Evolutionary conservation across 169 alveolate genomes (phyloP).

Genomic region (Plasmodium adleri): DNA sequence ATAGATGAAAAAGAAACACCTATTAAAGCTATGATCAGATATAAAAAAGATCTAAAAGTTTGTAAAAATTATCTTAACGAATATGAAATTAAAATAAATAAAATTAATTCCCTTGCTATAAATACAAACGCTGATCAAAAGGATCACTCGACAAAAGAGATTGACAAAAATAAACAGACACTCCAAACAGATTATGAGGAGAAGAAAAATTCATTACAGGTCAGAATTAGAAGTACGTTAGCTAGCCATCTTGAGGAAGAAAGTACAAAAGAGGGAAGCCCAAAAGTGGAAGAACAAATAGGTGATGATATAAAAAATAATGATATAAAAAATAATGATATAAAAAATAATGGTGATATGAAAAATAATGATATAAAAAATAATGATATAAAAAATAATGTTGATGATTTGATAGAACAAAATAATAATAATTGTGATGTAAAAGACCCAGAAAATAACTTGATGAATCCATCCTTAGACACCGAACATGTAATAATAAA

Average conservation of each 20-base stretch:
- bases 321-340: background rate
- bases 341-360: background rate
- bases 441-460: too few relatives aligned
- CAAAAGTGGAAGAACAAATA: background rate
- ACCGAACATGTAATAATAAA: too few relatives aligned
- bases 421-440: too few relatives aligned
- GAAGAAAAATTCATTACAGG: slow-evolving; percentile 32
- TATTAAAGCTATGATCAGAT: slow-evolving; percentile 68
- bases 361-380: background rate
- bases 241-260: background rate
- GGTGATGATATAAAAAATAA: background rate
- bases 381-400: background rate
- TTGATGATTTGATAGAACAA: background rate
- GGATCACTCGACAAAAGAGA: too few relatives aligned
- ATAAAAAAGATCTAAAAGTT: slow-evolving; percentile 53
- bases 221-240: slow-evolving; percentile 11
- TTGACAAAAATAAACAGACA: too few relatives aligned
- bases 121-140: background rate
- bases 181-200: background rate
- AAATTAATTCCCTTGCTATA: slow-evolving; percentile 7
- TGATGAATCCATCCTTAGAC: too few relatives aligned
- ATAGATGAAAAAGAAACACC: slow-evolving; percentile 73
- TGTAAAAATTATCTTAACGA: slow-evolving; percentile 46
- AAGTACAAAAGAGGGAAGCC: background rate
- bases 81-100: slow-evolving; percentile 38